Evolutionary conservation across 176 grass and related monocot species (phyloP), one percentile per base, ranked within the genome.

Genomic region (Pontederia paniculata): DNA sequence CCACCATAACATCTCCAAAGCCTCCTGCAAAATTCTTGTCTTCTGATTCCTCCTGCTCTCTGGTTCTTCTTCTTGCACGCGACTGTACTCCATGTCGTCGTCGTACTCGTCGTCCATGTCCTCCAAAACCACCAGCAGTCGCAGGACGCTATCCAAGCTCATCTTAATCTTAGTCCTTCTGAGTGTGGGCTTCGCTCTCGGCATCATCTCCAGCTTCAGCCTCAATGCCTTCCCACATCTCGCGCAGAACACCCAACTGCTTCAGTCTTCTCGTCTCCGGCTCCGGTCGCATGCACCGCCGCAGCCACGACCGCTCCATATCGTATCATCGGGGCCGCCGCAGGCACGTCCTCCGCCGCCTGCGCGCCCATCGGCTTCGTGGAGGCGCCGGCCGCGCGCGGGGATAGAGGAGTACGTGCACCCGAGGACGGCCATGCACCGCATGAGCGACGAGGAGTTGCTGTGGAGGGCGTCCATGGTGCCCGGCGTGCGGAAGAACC

Each of bases 401-500:
- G 55, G 23, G 15, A 20, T 15, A 28, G 25, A 57, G 14, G 54
- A 22, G 22, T 57, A 41, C 15, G 13, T 57, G 0, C 14, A 57
- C 12, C 55, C 23, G 31, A 17, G 55, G 14, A 57, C 23, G 20
- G 20, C 10, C 47, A 65, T 65, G 62, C 62, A 65, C 7, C 22
- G 31, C 1, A 54, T 67, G 48, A 53, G 8, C 15, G 64, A 67
- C 10, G 64, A 67, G 50, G 64, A 54, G 64, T 17, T 67, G 23
- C 49, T 67, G 25, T 67, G 64, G 64, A 67, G 64, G 64, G 64
- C 64, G n/a, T 67, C 64, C 25, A 67, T 67, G 49, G 49, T 44
- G 9, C 50, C 64, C 16, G 52, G 50, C 25, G 43, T 44, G 16
- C 46, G 19, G 42, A 50, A 5, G 1, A 7, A 23, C 46, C 2